Evolutionary conservation across 495 filamentous ascomycete species (phyloP).

Genomic region (Eremomyces bilateralis): DNA sequence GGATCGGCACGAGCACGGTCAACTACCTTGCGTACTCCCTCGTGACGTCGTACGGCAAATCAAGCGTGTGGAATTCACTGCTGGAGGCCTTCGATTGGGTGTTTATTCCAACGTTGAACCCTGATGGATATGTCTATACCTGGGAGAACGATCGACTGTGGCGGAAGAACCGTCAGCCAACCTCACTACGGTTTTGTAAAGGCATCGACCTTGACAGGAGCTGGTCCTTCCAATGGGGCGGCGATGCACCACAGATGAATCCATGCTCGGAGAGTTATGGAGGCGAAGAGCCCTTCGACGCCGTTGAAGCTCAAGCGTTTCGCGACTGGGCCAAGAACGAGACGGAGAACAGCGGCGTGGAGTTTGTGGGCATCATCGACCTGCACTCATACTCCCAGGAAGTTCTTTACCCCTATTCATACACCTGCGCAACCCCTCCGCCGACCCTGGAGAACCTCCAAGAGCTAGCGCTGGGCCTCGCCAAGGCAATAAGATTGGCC

Average conservation of each 20-base stretch:
- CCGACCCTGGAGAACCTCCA: conserved; percentile 79
- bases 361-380: conserved; percentile 69
- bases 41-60: conserved; percentile 57
- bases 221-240: conserved; percentile 65
- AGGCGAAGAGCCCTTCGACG: conserved; percentile 66
- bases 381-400: conserved; percentile 93
- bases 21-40: conserved; percentile 78
- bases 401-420: conserved; percentile 81
- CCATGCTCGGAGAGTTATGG: conserved; percentile 87
- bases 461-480: conserved; percentile 73
- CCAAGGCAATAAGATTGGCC: conserved; percentile 64
- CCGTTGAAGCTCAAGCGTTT: conserved; percentile 49
- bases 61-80: conserved; percentile 42
- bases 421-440: conserved; percentile 51
- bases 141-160: conserved; percentile 85
- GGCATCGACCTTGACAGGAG: conserved; percentile 78
- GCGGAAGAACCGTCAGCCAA: conserved; percentile 85
- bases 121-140: conserved; percentile 83
- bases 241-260: conserved; percentile 38
- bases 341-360: conserved; percentile 42
- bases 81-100: conserved; percentile 68
- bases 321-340: conserved; percentile 76
- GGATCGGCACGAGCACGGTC: conserved; percentile 88
- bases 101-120: conserved; percentile 78
- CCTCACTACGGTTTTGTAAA: conserved; percentile 58